Evolutionary conservation across 352 stramenopile genomes (phyloP).

Genomic region (Discostella stelligera): DNA sequence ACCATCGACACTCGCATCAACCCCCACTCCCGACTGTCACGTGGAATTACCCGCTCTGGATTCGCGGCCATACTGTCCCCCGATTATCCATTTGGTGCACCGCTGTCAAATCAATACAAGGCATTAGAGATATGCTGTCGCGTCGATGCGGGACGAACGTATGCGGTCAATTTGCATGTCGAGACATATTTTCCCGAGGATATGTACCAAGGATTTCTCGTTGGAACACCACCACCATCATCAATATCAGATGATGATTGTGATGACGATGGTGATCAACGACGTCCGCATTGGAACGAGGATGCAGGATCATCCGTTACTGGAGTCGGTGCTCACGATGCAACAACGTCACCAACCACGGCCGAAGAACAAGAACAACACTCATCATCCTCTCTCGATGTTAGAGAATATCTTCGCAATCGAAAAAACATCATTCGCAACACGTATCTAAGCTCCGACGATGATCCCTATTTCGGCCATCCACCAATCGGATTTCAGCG

Average conservation of each 20-base stretch:
- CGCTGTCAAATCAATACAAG: slow-evolving; percentile 66
- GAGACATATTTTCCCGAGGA: slow-evolving; percentile 76
- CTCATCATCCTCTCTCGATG: slow-evolving; percentile 19
- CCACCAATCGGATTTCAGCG: slow-evolving; percentile 50
- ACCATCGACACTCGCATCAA: slow-evolving; percentile 63
- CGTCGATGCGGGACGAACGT: slow-evolving; percentile 62
- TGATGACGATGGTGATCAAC: not conserved
- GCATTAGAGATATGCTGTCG: slow-evolving; percentile 75
- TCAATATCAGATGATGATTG: not conserved
- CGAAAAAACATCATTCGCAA: slow-evolving; percentile 21
- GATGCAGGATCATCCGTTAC: not conserved
- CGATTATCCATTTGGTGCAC: slow-evolving; percentile 64
- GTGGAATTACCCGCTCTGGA: slow-evolving; percentile 60
- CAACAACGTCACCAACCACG: not conserved
- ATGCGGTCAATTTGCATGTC: slow-evolving; percentile 74
- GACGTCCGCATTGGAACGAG: not conserved
- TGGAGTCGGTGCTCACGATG: slow-evolving; percentile 10
- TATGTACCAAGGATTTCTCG: slow-evolving; percentile 74
- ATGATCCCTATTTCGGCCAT: slow-evolving; percentile 34
- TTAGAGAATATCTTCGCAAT: slow-evolving; percentile 27
- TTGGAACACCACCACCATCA: not conserved
- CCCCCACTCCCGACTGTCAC: slow-evolving; percentile 34
- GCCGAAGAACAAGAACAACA: slow-evolving; percentile 1
- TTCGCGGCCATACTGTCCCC: slow-evolving; percentile 75
- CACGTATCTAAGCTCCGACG: slow-evolving; percentile 16